Conservation (phyloP, 208 protist genomes). For the Trypanosoma mega region DNA sequence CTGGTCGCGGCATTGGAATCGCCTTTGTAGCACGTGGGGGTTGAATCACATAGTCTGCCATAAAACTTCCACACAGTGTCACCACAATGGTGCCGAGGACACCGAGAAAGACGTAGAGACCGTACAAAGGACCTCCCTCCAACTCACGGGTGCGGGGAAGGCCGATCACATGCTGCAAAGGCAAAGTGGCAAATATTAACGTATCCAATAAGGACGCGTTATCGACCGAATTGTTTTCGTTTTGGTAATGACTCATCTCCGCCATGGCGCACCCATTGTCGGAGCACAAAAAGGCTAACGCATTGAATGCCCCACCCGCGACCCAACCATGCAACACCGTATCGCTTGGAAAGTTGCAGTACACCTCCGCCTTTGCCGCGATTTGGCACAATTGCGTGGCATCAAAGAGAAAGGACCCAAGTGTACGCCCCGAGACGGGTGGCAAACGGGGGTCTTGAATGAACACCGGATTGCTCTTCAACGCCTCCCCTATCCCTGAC, state of each 20-base stretch:
- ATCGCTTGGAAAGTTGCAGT: conserved; percentile 8
- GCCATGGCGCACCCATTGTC: conserved; percentile 11
- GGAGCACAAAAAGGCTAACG: conserved; percentile 41
- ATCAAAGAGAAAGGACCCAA: conserved; percentile 34
- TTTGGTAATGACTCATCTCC: conserved; percentile 24
- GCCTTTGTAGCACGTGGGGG: conserved; percentile 23
- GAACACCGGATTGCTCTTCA: conserved; percentile 1
- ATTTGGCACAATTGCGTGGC: conserved; percentile 22
- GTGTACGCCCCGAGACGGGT: conserved; percentile 18
- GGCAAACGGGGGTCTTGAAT: neutral
- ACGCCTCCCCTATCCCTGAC: conserved; percentile 1
- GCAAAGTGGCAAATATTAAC: too few relatives aligned
- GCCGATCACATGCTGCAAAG: neutral
- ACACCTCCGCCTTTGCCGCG: neutral
- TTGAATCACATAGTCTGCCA: conserved; percentile 64
- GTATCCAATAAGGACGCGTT: too few relatives aligned
- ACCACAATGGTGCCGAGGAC: conserved; percentile 40
- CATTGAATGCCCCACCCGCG: conserved; percentile 24
- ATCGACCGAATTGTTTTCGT: too few relatives aligned
- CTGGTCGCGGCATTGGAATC: neutral
- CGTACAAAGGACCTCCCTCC: conserved; percentile 2
- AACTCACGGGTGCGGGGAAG: conserved; percentile 1
- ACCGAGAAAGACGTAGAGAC: conserved; percentile 34
- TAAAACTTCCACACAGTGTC: conserved; percentile 34
- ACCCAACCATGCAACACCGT: conserved; percentile 28